Percentiles rank a stretch among this genome's conserved stretches.
These are phyloP conservation scores for Globisporangium rhizosaccharum DNA, from an alignment of 352 stramenopile genomes.

Conservation along the genomic window DNA sequence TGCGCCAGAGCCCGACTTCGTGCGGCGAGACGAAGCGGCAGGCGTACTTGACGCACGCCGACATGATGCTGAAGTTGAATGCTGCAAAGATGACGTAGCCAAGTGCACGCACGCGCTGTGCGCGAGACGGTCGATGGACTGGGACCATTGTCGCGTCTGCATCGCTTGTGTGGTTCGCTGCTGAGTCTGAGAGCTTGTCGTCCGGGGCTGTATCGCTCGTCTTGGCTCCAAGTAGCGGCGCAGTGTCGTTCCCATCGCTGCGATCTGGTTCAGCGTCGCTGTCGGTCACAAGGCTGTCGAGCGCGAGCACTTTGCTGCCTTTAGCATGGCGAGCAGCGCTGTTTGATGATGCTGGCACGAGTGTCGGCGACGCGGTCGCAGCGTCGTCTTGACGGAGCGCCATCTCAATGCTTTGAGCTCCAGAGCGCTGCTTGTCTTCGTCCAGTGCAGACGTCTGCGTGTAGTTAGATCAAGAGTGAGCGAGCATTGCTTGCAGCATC, in stretches of 20 bases:
- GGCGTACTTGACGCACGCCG: slow-evolving; percentile 56
- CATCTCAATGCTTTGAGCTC: neutral
- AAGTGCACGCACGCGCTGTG: slow-evolving; percentile 28
- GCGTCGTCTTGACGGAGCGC: neutral
- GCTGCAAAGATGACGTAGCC: slow-evolving; percentile 43
- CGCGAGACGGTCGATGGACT: neutral
- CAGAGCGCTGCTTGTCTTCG: neutral
- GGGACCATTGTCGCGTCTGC: neutral
- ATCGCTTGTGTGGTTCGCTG: neutral
- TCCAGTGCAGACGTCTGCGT: neutral
- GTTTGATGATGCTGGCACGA: neutral
- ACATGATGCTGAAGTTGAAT: slow-evolving; percentile 64
- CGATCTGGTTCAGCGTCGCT: neutral
- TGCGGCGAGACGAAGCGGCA: slow-evolving; percentile 44
- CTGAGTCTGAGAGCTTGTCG: neutral
- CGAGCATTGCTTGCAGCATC: too few relatives aligned
- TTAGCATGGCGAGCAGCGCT: neutral
- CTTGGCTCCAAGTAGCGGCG: neutral
- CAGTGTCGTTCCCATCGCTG: neutral
- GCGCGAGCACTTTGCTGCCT: neutral
- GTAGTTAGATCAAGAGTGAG: neutral
- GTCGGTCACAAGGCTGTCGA: neutral
- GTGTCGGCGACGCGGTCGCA: neutral
- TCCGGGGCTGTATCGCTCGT: neutral
- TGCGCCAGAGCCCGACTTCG: slow-evolving; percentile 57